Evolutionary conservation across 2,329 filamentous ascomycete species (phyloP), one percentile per base, ranked within the genome.

Genomic region (Akanthomyces uredinophilus): DNA sequence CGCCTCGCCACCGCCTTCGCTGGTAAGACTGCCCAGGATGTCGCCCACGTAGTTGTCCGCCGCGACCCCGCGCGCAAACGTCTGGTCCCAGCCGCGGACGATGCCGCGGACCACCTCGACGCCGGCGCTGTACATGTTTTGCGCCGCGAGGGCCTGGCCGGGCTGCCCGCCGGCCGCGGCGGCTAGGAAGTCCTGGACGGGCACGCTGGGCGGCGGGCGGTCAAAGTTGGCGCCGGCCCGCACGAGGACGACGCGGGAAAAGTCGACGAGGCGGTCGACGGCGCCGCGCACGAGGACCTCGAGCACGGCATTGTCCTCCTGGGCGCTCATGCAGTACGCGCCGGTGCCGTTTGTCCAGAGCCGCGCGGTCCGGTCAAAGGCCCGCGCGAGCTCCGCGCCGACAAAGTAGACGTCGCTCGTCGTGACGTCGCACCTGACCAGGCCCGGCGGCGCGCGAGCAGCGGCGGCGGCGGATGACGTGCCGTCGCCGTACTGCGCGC

Each of bases 391-490:
- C 22, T 85, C 70, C 0, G 72, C 77, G 8, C 89, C 89, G 2
- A 82, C 84, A 73, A 82, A 92, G 75, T 90, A 92, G 18, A 90
- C 87, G 69, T 92, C 88, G 47, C 84, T 87, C 1, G 89, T 91
- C 0, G 86, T 85, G 6, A 82, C 80, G 68, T 91, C 89, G 68
- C 88, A 91, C 64, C 81, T 83, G 43, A 87, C 74, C 1, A 91
- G 79, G 3, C 76, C 75, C 0, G 89, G 88, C 0, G 73, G 67
- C 20, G 72, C 63, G 0, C 11, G 13, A 16, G 13, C 11, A 14
- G 79, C 77, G 7, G 78, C 83, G 5, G 76, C 73, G 4, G 8
- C n/a, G n/a, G n/a, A n/a, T 32, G 29, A 32, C 32, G 32, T 67
- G 66, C 0, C 74, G 1, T 73, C 70, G 1, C 68, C 72, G 67